Evolutionary conservation across 768 basidiomycete species (phyloP).

Genomic region (Sporobolomyces pararoseus): DNA sequence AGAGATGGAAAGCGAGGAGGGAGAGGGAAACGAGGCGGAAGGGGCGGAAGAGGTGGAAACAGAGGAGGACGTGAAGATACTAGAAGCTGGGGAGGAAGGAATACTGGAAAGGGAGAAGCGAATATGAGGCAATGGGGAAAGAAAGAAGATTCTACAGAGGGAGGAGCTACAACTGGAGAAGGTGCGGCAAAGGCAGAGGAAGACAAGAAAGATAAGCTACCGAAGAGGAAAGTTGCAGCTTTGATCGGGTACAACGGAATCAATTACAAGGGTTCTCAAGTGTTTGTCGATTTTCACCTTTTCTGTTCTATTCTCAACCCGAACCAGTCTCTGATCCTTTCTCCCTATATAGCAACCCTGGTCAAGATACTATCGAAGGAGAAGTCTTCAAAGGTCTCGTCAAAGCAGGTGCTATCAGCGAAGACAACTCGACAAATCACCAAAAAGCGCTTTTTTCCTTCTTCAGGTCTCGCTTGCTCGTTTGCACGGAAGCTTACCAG

Average conservation of each 20-base stretch:
- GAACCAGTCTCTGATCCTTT: not conserved
- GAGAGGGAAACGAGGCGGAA: conserved; percentile 11
- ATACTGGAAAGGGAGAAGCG: conserved; percentile 22
- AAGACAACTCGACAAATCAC: conserved; percentile 87
- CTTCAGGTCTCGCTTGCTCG: not conserved
- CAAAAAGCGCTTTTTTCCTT: conserved; percentile 58
- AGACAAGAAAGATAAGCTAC: conserved; percentile 50
- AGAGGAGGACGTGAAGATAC: conserved; percentile 8
- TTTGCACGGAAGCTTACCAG: not conserved
- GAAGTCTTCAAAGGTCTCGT: conserved; percentile 81
- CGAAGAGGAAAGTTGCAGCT: conserved; percentile 79
- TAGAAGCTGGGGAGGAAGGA: conserved; percentile 20
- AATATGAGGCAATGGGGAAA: conserved; percentile 30
- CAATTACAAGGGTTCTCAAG: conserved; percentile 91
- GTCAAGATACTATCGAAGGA: conserved; percentile 80
- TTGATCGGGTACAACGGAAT: conserved; percentile 88
- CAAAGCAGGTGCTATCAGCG: conserved; percentile 84
- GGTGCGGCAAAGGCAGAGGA: conserved; percentile 4
- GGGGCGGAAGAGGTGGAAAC: conserved; percentile 1
- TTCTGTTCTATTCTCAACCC: not conserved
- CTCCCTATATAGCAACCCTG: conserved; percentile 60
- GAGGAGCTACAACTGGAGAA: not conserved
- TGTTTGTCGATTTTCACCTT: conserved; percentile 58
- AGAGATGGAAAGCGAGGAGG: not conserved
- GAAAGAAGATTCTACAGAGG: not conserved